Percentiles rank a stretch among this genome's conserved stretches.
Evolutionary conservation across 768 basidiomycete genomes (phyloP).

Genomic region (Suillus sp.): DNA sequence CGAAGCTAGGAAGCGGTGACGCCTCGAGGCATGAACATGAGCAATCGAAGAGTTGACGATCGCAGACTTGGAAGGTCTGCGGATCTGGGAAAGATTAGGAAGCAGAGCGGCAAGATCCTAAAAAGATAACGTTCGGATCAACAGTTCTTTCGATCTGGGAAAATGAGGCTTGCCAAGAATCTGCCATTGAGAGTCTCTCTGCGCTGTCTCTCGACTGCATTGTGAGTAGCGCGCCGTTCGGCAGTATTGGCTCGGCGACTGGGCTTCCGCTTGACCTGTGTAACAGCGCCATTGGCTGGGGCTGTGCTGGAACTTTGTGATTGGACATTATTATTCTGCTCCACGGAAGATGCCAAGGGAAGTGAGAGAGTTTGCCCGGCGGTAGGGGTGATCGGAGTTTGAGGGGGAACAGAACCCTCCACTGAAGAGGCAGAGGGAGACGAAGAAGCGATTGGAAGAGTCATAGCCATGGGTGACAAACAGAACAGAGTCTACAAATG

Average conservation of each 20-base stretch:
- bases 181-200: slow-evolving; percentile 91
- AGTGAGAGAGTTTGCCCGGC: slow-evolving; percentile 39
- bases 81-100: slow-evolving; percentile 87
- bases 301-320: slow-evolving; percentile 24
- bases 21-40: slow-evolving; percentile 79
- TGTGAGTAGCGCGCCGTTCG: slow-evolving; percentile 94
- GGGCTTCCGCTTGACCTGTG: slow-evolving; percentile 76
- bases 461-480: slow-evolving; percentile 35
- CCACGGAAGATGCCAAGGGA: slow-evolving; percentile 30
- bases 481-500: slow-evolving; percentile 20
- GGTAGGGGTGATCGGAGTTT: slow-evolving; percentile 50
- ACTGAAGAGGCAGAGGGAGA: slow-evolving; percentile 44
- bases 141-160: slow-evolving; percentile 10
- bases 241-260: slow-evolving; percentile 92
- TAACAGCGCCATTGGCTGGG: slow-evolving; percentile 22
- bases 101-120: slow-evolving; percentile 91
- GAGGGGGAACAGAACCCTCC: slow-evolving; percentile 46
- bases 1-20: slow-evolving; percentile 79
- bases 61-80: slow-evolving; percentile 93
- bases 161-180: slow-evolving; percentile 67
- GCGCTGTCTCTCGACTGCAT: slow-evolving; percentile 93
- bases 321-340: slow-evolving; percentile 24
- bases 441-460: slow-evolving; percentile 42
- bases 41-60: slow-evolving; percentile 97
- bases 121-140: slow-evolving; percentile 11